Percentiles rank a stretch among this genome's conserved stretches.
These are phyloP conservation scores for Ganoderma multipileum DNA, from an alignment of 1,284 basidiomycete species.

Conservation along the genomic window DNA sequence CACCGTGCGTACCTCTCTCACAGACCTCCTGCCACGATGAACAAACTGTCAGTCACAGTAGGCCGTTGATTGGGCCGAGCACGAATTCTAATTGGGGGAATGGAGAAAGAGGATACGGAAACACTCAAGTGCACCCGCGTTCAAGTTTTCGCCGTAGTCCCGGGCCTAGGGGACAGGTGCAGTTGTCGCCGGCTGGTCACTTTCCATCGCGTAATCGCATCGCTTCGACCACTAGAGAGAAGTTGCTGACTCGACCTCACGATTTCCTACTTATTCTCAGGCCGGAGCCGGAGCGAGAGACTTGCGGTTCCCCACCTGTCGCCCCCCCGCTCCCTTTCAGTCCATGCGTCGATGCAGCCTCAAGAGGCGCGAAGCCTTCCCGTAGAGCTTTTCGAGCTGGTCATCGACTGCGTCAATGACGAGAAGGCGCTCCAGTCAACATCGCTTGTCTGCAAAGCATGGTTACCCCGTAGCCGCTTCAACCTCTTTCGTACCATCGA, in stretches of 20 bases:
- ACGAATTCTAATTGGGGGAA: too few species aligned
- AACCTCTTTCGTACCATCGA: constrained; percentile 30
- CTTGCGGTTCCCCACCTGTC: background rate
- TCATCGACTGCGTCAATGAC: constrained; percentile 30
- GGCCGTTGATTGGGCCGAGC: too few species aligned
- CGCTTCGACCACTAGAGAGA: background rate
- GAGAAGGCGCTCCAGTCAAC: constrained; percentile 21
- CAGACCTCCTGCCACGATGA: too few species aligned
- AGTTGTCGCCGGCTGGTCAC: background rate
- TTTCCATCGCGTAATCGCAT: background rate
- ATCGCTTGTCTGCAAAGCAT: constrained; percentile 28
- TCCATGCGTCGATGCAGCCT: background rate
- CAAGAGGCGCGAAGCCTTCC: constrained; percentile 14
- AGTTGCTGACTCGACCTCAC: background rate
- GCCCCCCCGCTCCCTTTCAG: background rate
- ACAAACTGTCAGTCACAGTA: too few species aligned
- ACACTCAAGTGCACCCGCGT: too few species aligned
- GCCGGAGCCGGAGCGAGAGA: background rate
- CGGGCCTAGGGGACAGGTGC: too few species aligned
- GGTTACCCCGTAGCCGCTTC: constrained; percentile 27
- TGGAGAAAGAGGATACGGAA: too few species aligned
- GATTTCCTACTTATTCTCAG: background rate
- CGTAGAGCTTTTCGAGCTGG: constrained; percentile 28
- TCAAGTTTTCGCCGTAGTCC: too few species aligned
- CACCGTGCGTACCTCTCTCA: too few species aligned